Evolutionary conservation across 2,329 filamentous ascomycete genomes (phyloP).

Genomic region (Ophiostoma perfectum): DNA sequence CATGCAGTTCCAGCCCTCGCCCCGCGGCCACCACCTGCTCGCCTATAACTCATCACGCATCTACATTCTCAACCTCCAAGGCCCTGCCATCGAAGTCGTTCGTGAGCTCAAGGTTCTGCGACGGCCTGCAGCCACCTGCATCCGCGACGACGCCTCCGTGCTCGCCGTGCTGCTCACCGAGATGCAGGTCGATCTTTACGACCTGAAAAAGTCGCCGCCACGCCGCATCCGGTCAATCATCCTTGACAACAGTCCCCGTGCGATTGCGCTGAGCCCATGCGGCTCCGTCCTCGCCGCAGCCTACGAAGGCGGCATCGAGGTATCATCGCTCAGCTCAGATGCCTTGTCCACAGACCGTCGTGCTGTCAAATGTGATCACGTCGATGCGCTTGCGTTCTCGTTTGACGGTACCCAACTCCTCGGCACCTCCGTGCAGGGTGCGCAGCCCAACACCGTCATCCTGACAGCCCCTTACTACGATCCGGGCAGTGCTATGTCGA

Average conservation of each 20-base stretch:
- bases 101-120: slow-evolving; percentile 76
- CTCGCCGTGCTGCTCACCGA: slow-evolving; percentile 76
- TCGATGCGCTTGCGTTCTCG: slow-evolving; percentile 70
- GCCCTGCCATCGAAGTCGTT: slow-evolving; percentile 56
- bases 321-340: slow-evolving; percentile 64
- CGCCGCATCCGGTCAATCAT: slow-evolving; percentile 68
- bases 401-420: slow-evolving; percentile 72
- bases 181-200: slow-evolving; percentile 82
- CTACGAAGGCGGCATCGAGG: slow-evolving; percentile 84
- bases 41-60: slow-evolving; percentile 83
- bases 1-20: slow-evolving; percentile 76
- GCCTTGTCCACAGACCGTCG: slow-evolving; percentile 62
- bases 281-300: slow-evolving; percentile 78
- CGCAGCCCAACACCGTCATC: slow-evolving; percentile 65
- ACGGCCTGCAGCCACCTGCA: slow-evolving; percentile 68
- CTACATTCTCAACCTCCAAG: slow-evolving; percentile 66
- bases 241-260: slow-evolving; percentile 70
- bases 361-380: slow-evolving; percentile 70
- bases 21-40: slow-evolving; percentile 66
- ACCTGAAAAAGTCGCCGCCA: slow-evolving; percentile 58
- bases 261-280: slow-evolving; percentile 74
- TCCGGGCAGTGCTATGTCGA: slow-evolving; percentile 58
- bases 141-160: slow-evolving; percentile 69
- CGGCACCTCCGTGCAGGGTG: slow-evolving; percentile 63
- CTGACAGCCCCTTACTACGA: slow-evolving; percentile 76